These are phyloP conservation scores for Hypoxylon sp. DNA, from an alignment of 2,329 filamentous ascomycete genomes.

Conservation along the genomic window DNA sequence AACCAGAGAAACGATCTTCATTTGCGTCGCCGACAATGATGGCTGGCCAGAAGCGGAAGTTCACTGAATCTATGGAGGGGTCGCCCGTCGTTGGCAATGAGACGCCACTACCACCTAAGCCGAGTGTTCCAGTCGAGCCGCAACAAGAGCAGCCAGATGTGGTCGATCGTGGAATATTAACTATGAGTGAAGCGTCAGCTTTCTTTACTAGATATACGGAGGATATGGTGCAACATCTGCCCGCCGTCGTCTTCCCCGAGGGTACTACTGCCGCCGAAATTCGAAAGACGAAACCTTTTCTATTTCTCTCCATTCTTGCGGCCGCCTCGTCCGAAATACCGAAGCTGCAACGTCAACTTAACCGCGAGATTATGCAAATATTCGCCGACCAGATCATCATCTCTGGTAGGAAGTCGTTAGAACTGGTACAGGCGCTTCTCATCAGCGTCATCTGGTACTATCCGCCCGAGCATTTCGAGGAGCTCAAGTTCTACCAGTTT, in stretches of 20 bases:
- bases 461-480: conserved; percentile 82
- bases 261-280: conserved; percentile 63
- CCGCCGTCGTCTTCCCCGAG: conserved; percentile 67
- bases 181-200: conserved; percentile 61
- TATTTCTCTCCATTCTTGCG: conserved; percentile 77
- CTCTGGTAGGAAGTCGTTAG: conserved; percentile 80
- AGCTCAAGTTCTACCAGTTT: conserved; percentile 90
- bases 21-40: conserved; percentile 31
- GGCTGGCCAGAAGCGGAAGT: conserved; percentile 54
- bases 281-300: conserved; percentile 66
- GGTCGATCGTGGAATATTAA: conserved; percentile 67
- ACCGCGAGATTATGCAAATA: conserved; percentile 74
- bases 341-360: conserved; percentile 66
- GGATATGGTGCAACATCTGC: conserved; percentile 68
- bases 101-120: conserved; percentile 32
- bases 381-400: conserved; percentile 79
- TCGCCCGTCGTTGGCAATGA: conserved; percentile 37
- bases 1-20: conserved; percentile 28
- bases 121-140: conserved; percentile 23
- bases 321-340: conserved; percentile 68
- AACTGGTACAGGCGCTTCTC: conserved; percentile 81
- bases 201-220: conserved; percentile 67
- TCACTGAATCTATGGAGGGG: conserved; percentile 40
- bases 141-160: conserved; percentile 59
- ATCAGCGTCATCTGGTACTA: conserved; percentile 85